These are phyloP conservation scores for Leishmania tarentolae DNA, from an alignment of 208 protist species.

Conservation along the genomic window DNA sequence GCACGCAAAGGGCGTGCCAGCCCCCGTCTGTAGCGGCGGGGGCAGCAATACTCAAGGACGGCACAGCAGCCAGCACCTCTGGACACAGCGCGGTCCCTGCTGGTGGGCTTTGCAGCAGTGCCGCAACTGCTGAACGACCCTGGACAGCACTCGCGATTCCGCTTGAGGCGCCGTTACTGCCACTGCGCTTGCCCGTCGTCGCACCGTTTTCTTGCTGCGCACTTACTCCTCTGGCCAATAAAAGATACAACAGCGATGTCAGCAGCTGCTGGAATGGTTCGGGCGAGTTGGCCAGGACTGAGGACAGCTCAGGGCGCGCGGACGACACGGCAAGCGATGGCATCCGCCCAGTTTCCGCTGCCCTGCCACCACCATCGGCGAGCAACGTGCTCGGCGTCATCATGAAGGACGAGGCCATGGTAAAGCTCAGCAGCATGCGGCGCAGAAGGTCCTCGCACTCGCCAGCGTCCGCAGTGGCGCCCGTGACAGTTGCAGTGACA, in stretches of 20 bases:
- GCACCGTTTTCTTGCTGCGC: background rate
- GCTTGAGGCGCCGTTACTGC: background rate
- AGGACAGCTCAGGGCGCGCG: background rate
- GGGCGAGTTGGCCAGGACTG: background rate
- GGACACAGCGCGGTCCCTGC: background rate
- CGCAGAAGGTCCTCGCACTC: slow-evolving; percentile 30
- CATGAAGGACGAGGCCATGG: slow-evolving; percentile 21
- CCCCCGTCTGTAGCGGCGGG: background rate
- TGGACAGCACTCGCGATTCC: background rate
- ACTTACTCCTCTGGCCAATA: background rate
- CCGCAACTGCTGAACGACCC: background rate
- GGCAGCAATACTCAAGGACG: background rate
- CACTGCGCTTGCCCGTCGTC: too few species aligned
- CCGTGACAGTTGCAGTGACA: background rate
- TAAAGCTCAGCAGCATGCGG: slow-evolving; percentile 32
- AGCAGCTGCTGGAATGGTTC: slow-evolving; percentile 20
- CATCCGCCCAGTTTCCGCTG: background rate
- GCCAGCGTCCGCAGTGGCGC: background rate
- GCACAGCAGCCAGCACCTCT: background rate
- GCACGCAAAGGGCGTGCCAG: slow-evolving; percentile 30
- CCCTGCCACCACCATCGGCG: background rate
- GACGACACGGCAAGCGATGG: background rate
- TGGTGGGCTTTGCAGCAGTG: background rate
- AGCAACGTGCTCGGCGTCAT: slow-evolving; percentile 4
- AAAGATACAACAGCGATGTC: slow-evolving; percentile 20